Evolutionary conservation across 2,329 filamentous ascomycete genomes (phyloP).

Genomic region (Alternaria metachromatica): DNA sequence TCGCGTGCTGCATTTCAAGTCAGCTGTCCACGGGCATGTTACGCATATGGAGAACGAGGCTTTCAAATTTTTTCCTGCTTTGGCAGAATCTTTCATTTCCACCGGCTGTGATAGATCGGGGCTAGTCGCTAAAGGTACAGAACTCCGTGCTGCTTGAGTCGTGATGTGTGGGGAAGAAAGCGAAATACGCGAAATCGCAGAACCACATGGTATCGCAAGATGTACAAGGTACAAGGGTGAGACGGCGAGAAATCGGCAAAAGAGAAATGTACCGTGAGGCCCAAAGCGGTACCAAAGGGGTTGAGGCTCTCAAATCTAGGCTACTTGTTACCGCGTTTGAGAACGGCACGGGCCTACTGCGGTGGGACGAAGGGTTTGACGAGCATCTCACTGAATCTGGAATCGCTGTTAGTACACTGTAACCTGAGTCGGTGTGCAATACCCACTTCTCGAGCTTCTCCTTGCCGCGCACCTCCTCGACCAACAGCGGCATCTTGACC

Average conservation of each 20-base stretch:
- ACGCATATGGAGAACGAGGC: slow-evolving; percentile 19
- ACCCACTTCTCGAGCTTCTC: slow-evolving; percentile 80
- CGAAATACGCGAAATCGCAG: background rate
- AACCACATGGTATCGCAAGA: slow-evolving; percentile 13
- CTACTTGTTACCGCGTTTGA: background rate
- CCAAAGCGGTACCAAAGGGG: slow-evolving; percentile 8
- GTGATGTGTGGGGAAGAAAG: slow-evolving; percentile 5
- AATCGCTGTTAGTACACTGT: slow-evolving; percentile 11
- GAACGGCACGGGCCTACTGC: slow-evolving; percentile 28
- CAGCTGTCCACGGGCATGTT: slow-evolving; percentile 22
- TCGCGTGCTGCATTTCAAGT: slow-evolving; percentile 7
- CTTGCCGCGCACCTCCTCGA: slow-evolving; percentile 95
- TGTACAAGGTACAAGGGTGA: background rate
- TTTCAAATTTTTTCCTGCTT: background rate
- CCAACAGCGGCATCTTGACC: slow-evolving; percentile 94
- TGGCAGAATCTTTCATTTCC: slow-evolving; percentile 7
- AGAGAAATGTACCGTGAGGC: background rate
- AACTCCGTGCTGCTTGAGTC: slow-evolving; percentile 8
- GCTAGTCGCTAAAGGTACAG: slow-evolving; percentile 16
- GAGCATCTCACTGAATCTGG: slow-evolving; percentile 80
- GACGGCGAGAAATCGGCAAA: slow-evolving; percentile 8
- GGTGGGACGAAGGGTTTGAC: slow-evolving; percentile 77
- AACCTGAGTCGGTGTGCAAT: background rate
- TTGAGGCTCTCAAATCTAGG: background rate
- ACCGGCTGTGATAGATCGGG: background rate